Percentiles rank a stretch among this genome's conserved stretches.
Evolutionary conservation across 2,329 filamentous ascomycete genomes (phyloP).

Genomic region (Grosmannia penicillata): DNA sequence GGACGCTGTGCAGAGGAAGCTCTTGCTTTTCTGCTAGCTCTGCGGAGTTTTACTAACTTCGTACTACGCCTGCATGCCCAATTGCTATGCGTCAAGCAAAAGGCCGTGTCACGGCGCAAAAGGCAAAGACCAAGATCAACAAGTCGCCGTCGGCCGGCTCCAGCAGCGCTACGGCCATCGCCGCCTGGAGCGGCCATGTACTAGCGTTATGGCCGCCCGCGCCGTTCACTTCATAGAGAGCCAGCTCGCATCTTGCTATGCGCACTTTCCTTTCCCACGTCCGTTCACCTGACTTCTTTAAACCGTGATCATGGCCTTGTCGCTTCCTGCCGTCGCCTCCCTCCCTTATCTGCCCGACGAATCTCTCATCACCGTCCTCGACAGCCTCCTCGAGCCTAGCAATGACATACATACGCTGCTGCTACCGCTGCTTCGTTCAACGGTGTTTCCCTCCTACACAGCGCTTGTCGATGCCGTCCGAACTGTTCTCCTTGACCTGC

Average conservation of each 20-base stretch:
- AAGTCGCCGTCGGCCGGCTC: conserved; percentile 2
- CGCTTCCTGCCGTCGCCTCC: conserved; percentile 41
- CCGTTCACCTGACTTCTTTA: background rate
- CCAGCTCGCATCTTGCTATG: no score
- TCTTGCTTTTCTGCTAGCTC: no score
- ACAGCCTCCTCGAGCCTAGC: conserved; percentile 76
- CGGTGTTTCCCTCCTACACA: conserved; percentile 49
- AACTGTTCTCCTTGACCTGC: conserved; percentile 43
- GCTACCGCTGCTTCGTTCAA: conserved; percentile 45
- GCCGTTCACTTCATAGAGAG: no score
- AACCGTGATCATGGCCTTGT: conserved; percentile 8
- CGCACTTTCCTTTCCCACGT: background rate
- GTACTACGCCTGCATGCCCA: no score
- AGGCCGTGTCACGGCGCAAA: no score
- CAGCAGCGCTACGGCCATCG: conserved; percentile 4
- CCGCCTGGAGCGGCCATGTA: no score
- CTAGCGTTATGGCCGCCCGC: background rate
- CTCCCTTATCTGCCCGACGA: conserved; percentile 40
- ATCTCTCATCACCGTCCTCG: conserved; percentile 45
- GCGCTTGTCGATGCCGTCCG: conserved; percentile 55
- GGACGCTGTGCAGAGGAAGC: no score
- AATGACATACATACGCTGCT: conserved; percentile 58
- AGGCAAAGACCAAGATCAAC: no score
- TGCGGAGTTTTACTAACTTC: no score
- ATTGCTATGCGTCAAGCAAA: no score